Evolutionary conservation across 306 rosid species (phyloP).

Genomic region (Cicer arietinum): DNA sequence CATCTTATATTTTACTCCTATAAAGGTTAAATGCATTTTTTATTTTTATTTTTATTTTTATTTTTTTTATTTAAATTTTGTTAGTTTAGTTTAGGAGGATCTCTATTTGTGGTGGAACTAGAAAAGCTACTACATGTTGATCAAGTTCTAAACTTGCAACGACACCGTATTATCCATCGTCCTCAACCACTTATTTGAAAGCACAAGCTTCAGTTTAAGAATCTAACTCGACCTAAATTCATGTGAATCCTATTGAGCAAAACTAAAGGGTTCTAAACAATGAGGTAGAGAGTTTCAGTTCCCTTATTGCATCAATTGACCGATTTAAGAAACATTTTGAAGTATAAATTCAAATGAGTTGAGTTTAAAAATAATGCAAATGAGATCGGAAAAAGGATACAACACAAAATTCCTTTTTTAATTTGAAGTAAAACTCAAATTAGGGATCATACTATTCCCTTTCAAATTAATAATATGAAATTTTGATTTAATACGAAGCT

Average conservation of each 20-base stretch:
- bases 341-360: conserved; percentile 68
- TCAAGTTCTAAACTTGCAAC: conserved; percentile 55
- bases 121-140: conserved; percentile 67
- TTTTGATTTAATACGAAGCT: too few species aligned
- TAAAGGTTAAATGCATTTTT: too few species aligned
- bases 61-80: too few species aligned
- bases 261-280: neutral
- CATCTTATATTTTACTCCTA: too few species aligned
- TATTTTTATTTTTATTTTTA: too few species aligned
- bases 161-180: conserved; percentile 44
- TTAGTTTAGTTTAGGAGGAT: conserved; percentile 60
- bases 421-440: too few species aligned
- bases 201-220: neutral
- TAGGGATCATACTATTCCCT: too few species aligned
- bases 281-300: conserved; percentile 75
- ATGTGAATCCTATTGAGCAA: conserved; percentile 36
- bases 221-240: conserved; percentile 10
- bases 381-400: conserved; percentile 13
- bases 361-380: conserved; percentile 56
- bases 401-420: too few species aligned
- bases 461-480: too few species aligned
- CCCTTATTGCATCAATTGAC: conserved; percentile 67
- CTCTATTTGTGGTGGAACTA: conserved; percentile 85
- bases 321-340: conserved; percentile 64
- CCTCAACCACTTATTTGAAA: neutral